phyloP scores from a whole-genome alignment of 805 yeast species.

The Yarrowia sp. region DNA sequence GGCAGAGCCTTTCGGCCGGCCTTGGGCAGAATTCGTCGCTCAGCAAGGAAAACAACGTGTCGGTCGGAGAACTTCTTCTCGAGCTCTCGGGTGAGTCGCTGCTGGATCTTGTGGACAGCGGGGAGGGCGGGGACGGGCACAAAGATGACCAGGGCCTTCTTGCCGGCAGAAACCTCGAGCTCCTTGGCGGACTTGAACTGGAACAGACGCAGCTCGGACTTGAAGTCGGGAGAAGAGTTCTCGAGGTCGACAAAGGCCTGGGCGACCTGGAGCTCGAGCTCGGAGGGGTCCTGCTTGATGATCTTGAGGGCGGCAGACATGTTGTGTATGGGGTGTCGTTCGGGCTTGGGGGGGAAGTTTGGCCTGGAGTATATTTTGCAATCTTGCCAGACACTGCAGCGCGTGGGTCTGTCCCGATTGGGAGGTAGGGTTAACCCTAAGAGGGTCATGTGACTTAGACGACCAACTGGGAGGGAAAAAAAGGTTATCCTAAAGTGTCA shows the following conservation, averaged over 20 bases:
- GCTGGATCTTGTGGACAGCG: slow-evolving; percentile 97
- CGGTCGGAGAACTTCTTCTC: slow-evolving; percentile 99
- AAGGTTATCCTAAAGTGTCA: no score
- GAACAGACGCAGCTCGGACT: slow-evolving; percentile 97
- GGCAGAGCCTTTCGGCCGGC: slow-evolving; percentile 93
- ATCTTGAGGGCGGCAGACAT: slow-evolving; percentile 98
- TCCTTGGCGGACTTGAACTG: slow-evolving; percentile 99
- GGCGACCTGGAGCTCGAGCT: slow-evolving; percentile 99
- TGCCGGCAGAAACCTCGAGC: slow-evolving; percentile 97
- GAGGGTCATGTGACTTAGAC: slow-evolving; percentile 2
- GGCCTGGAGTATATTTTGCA: slow-evolving; percentile 34
- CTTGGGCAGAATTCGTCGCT: slow-evolving; percentile 99
- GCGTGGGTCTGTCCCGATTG: slow-evolving; percentile 28
- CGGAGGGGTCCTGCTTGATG: slow-evolving; percentile 93
- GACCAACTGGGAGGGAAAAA: no score
- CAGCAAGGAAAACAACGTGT: slow-evolving; percentile 98
- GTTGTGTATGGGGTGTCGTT: slow-evolving; percentile 43
- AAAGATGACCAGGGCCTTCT: slow-evolving; percentile 97
- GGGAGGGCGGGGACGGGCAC: slow-evolving; percentile 98
- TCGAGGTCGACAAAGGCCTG: slow-evolving; percentile 98
- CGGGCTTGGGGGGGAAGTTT: slow-evolving; percentile 34
- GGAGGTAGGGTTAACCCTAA: slow-evolving; percentile 36
- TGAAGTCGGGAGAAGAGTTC: slow-evolving; percentile 89
- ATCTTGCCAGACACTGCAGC: not conserved
- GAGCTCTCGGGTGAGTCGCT: slow-evolving; percentile 93